Base-by-base conservation (phyloP, 2,329 filamentous ascomycete species). In the Xylariaceae sp. region DNA sequence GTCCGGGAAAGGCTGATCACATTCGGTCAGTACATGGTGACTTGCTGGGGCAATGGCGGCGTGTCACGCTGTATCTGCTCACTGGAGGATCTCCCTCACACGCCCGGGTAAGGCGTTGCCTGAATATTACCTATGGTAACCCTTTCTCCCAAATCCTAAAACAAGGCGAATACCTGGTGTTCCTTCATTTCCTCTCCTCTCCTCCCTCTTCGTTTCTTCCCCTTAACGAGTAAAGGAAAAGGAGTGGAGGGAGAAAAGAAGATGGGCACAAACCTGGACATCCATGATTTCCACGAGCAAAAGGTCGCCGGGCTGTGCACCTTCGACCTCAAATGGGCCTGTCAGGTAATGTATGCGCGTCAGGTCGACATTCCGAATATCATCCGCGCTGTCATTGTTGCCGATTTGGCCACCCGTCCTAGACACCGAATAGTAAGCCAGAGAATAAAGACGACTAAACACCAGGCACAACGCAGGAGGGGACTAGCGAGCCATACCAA, bases 241-340 rank as follows among this genome's bases (percentile, higher is more conserved):
- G 21, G 30, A 10, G 9, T 34, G 13, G 32, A 10, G 32, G 9
- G 16, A 21, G 8, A 10, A 18, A 34, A 22, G 9, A 15, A 2
- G 18, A 34, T 16, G 40, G 13, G 2, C 16, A 58, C 55, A 18
- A 19, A 58, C 58, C 53, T 60, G 59, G 7, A 96, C 89, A 65
- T 96, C 92, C 70, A 92, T 90, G 60, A 96, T 96, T 69, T 96
- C 90, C 7, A 96, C 88, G 0, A 95, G 74, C 0, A 95, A 78
- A 1, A 95, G 77, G 67, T 96, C 92, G 0, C 92, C 92, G 0
- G 91, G 90, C 69, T 92, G 83, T 0, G 90, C 90, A 1, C 83
- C 85, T 66, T 92, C 87, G 53, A 96, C 80, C 50, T 96, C 88
- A 61, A 96, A 96, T 0, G 92, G 92, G 0, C 92, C 92, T 0